These are phyloP conservation scores for Pseudozyma tsukubaensis DNA, from an alignment of 1,284 basidiomycete species.

Conservation along the genomic window DNA sequence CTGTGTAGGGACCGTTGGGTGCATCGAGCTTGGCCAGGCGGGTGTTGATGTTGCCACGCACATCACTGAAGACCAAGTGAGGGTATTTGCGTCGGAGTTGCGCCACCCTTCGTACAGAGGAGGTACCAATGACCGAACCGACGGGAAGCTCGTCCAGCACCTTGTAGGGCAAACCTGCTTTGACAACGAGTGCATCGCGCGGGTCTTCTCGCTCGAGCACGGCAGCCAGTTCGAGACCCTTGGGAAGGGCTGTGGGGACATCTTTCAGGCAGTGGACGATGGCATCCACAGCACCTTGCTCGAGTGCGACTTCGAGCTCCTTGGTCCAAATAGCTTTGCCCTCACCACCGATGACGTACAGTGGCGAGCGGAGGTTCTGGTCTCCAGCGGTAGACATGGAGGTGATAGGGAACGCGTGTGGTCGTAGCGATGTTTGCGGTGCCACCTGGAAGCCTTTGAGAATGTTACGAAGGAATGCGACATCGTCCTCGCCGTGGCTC, in stretches of 20 bases:
- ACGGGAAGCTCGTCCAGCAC: conserved; percentile 84
- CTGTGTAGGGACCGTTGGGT: conserved; percentile 83
- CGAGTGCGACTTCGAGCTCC: conserved; percentile 87
- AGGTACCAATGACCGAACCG: conserved; percentile 92
- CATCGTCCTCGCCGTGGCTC: conserved; percentile 31
- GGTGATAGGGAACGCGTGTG: conserved; percentile 71
- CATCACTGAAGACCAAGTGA: conserved; percentile 84
- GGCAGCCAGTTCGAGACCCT: conserved; percentile 85
- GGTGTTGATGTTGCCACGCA: conserved; percentile 74
- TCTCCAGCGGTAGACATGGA: conserved; percentile 94
- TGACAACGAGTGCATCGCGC: conserved; percentile 88
- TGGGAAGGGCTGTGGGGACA: conserved; percentile 86
- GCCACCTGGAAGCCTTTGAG: conserved; percentile 23
- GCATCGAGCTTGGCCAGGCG: conserved; percentile 92
- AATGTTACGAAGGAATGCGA: conserved; percentile 26
- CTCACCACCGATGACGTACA: conserved; percentile 72
- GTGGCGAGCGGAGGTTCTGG: conserved; percentile 80
- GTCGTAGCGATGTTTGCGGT: conserved; percentile 23
- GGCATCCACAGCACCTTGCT: conserved; percentile 82
- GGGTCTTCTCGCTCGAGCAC: conserved; percentile 90
- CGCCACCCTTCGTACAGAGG: conserved; percentile 90
- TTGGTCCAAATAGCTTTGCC: conserved; percentile 91
- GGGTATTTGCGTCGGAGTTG: conserved; percentile 87
- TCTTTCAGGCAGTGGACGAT: conserved; percentile 95
- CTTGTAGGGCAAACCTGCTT: conserved; percentile 77